Percentiles rank a stretch among this genome's conserved stretches.
Conservation (phyloP, 108 stramenopile genomes). For the Epithemia pelagica region DNA sequence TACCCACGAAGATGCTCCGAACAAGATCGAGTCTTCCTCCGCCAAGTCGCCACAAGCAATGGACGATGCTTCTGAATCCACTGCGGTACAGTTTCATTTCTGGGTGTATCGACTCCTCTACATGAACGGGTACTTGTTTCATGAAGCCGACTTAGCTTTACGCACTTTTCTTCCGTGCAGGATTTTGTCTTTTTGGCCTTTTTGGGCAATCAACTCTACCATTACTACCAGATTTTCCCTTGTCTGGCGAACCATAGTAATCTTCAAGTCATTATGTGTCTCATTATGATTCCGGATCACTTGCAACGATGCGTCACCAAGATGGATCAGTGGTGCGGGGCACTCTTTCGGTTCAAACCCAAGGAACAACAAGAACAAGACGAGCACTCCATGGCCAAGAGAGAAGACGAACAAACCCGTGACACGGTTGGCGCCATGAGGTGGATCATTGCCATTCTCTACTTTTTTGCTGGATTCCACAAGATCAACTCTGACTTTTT, state of each 20-base stretch:
- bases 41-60: no score
- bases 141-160: not conserved
- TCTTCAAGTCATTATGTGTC: not conserved
- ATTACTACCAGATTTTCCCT: not conserved
- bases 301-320: not conserved
- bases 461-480: slow-evolving; percentile 5
- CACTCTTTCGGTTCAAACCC: not conserved
- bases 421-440: not conserved
- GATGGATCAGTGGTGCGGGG: not conserved
- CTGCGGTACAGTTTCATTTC: no score
- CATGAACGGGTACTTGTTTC: not conserved
- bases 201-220: not conserved
- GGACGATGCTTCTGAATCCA: no score
- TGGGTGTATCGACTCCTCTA: not conserved
- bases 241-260: not conserved
- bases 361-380: not conserved
- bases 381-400: not conserved
- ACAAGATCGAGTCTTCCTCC: no score
- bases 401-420: not conserved
- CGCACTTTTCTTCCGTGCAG: not conserved
- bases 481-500: slow-evolving; percentile 8
- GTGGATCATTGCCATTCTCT: not conserved
- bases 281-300: not conserved
- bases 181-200: not conserved
- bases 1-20: no score